Base-by-base conservation (phyloP, 1,284 basidiomycete species). In the Ustilago curta region DNA sequence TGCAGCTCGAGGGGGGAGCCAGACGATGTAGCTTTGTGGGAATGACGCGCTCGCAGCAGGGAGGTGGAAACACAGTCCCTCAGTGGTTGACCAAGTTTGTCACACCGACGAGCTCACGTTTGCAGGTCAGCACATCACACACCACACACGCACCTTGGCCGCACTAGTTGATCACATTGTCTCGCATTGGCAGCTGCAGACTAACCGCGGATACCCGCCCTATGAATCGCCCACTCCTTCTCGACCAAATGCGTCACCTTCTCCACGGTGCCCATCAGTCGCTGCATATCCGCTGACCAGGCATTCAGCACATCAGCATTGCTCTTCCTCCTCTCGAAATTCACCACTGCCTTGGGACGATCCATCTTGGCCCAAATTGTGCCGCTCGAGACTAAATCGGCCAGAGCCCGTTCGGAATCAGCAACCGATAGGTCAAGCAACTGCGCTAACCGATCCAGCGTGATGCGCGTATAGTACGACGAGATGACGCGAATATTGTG, bases 401-500 rank as follows among this genome's bases (percentile, higher is more conserved):
- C 92, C 3, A 99, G 89, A 0, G 90, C 92, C 68, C 93, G 90
- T 85, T 99, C 97, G 0, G 96, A 94, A 84, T 93, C 89, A 76
- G 91, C 88, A 14, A 88, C 85, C 12, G 91, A 89, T 6, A 99
- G 90, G 86, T 98, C 95, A 49, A 99, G 91, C 5, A 99, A 90
- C 39, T 92, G 88, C 11, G 92, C 92, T 12, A 99, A 88, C 40
- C 97, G 91, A 27, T 88, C 69, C 27, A 99, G 87, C 19, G 92
- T 93, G 81, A 99, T 96, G 65, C 94, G 91, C 9, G 93, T 95
- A 87, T 99, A 99, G 87, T 99, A 99, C 79, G 91, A 88, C 2
- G 94, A 90, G 49, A 99, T 90, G 42, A 97, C 94, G 54, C 97
- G 95, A 80, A 99, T 92, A 85, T 99, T 99, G 87, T 99, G 97